These are phyloP conservation scores for Dioszegia hungarica DNA, from an alignment of 768 basidiomycete species.

Conservation along the genomic window DNA sequence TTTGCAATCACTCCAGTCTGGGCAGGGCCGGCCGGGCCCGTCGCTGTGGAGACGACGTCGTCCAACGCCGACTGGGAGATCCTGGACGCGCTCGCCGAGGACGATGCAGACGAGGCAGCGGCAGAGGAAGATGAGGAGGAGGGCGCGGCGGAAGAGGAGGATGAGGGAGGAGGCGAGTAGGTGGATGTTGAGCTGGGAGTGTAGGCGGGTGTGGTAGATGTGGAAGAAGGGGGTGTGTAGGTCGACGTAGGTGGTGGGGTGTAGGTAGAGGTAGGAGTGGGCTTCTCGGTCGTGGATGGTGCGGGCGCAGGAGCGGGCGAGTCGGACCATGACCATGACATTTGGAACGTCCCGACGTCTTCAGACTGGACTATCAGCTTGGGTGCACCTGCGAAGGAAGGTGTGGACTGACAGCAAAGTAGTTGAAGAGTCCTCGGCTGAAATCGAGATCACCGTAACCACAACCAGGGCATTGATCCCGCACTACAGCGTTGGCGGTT, in stretches of 20 bases:
- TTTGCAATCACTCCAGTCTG: not conserved
- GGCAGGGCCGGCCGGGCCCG: not conserved
- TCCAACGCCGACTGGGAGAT: not conserved
- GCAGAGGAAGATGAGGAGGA: conserved; percentile 11
- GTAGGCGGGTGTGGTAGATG: conserved; percentile 18
- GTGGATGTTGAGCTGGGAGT: conserved; percentile 19
- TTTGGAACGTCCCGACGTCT: conserved; percentile 58
- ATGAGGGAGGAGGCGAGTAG: conserved; percentile 3
- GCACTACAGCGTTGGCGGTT: conserved; percentile 58
- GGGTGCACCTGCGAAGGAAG: not conserved
- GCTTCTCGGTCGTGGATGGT: not conserved
- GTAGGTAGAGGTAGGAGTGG: not conserved
- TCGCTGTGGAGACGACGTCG: not conserved
- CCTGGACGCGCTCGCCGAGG: too few relatives aligned
- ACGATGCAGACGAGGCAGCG: conserved; percentile 16
- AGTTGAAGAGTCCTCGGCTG: conserved; percentile 61
- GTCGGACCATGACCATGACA: conserved; percentile 59
- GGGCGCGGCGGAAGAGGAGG: conserved; percentile 12
- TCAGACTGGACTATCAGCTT: conserved; percentile 16
- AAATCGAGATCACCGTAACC: conserved; percentile 65
- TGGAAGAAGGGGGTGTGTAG: conserved; percentile 30
- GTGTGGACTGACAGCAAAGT: conserved; percentile 53
- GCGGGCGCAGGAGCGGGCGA: conserved; percentile 43
- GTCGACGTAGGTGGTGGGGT: conserved; percentile 6
- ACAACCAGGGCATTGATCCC: conserved; percentile 70